These are phyloP conservation scores for Monilinia fructigena DNA, from an alignment of 2,329 filamentous ascomycete genomes.

Conservation along the genomic window DNA sequence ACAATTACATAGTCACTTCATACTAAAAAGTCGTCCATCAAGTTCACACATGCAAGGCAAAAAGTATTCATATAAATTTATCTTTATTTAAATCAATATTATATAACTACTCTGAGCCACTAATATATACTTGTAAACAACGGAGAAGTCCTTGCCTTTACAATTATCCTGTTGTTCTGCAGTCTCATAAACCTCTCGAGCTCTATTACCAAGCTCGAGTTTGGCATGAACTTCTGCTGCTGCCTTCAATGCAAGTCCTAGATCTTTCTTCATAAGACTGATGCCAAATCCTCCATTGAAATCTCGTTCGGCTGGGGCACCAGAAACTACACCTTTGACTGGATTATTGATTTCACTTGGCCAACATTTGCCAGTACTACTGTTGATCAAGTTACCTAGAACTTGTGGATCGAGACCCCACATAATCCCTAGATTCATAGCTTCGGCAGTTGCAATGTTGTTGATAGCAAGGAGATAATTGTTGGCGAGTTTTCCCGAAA, in stretches of 20 bases:
- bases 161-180: conserved; percentile 61
- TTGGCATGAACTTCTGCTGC: conserved; percentile 65
- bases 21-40: neutral
- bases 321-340: conserved; percentile 77
- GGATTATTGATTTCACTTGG: conserved; percentile 95
- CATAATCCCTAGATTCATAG: conserved; percentile 57
- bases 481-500: conserved; percentile 92
- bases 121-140: conserved; percentile 71
- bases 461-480: conserved; percentile 95
- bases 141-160: conserved; percentile 74
- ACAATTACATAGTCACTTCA: too few relatives aligned
- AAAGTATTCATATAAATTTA: neutral
- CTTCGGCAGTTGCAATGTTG: conserved; percentile 67
- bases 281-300: conserved; percentile 79
- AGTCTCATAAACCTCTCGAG: conserved; percentile 64
- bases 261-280: conserved; percentile 76
- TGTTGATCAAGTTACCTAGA: conserved; percentile 84
- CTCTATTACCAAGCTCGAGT: conserved; percentile 62
- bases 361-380: conserved; percentile 93
- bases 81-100: neutral
- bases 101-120: conserved; percentile 34
- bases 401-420: conserved; percentile 57
- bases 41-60: neutral
- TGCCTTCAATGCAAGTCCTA: conserved; percentile 70
- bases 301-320: conserved; percentile 71